Evolutionary conservation across 306 rosid genomes (phyloP).

Genomic region (Prunus mongolica): DNA sequence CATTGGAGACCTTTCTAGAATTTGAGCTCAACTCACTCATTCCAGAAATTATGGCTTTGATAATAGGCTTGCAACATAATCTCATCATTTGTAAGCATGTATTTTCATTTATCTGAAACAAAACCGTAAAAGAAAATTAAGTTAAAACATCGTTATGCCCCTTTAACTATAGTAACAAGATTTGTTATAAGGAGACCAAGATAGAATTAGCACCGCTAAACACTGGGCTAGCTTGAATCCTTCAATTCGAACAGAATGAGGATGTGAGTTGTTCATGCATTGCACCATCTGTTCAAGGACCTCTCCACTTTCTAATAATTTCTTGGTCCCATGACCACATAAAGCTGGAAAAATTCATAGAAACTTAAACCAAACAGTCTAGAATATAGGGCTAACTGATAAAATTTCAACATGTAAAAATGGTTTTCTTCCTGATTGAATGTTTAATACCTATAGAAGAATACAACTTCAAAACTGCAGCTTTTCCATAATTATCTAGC

Average conservation of each 20-base stretch:
- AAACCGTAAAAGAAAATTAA: slow-evolving; percentile 8
- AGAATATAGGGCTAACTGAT: slow-evolving; percentile 7
- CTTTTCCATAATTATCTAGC: slow-evolving; percentile 35
- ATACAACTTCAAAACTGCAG: slow-evolving; percentile 67
- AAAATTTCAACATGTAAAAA: slow-evolving; percentile 7
- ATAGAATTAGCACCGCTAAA: slow-evolving; percentile 47
- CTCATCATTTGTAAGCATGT: slow-evolving; percentile 38
- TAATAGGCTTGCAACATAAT: slow-evolving; percentile 59
- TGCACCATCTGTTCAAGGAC: slow-evolving; percentile 50
- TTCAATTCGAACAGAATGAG: slow-evolving; percentile 56
- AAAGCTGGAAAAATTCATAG: slow-evolving; percentile 52
- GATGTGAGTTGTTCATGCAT: slow-evolving; percentile 60
- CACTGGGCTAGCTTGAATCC: slow-evolving; percentile 78
- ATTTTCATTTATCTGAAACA: slow-evolving; percentile 59
- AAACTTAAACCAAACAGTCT: slow-evolving; percentile 5
- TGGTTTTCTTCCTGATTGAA: not conserved
- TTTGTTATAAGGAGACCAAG: slow-evolving; percentile 13
- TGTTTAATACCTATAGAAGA: slow-evolving; percentile 68
- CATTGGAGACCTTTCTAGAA: slow-evolving; percentile 38
- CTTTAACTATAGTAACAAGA: not conserved
- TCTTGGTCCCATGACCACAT: slow-evolving; percentile 62
- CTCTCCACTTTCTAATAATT: slow-evolving; percentile 57
- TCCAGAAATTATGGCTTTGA: slow-evolving; percentile 59
- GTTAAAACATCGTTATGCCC: slow-evolving; percentile 9
- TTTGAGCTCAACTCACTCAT: slow-evolving; percentile 40